These are phyloP conservation scores for Tardiomyces digboiensis DNA, from an alignment of 1,139 yeast genomes.

Conservation along the genomic window DNA sequence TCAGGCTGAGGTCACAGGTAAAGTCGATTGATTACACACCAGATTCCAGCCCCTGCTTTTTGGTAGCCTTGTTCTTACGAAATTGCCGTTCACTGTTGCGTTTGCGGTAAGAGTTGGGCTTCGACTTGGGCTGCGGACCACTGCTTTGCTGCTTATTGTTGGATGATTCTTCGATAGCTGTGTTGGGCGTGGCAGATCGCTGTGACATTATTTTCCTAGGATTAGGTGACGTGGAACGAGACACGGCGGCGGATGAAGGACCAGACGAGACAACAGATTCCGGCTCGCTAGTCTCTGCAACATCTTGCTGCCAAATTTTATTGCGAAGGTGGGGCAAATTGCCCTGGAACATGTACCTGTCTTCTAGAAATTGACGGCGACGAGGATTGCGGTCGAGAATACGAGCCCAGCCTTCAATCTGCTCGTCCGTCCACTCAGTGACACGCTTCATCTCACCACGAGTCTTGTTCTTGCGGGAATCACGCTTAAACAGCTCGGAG, in stretches of 20 bases:
- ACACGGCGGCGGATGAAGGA: not conserved
- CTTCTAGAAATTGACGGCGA: constrained; percentile 46
- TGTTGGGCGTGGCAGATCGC: not conserved
- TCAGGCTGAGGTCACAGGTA: not conserved
- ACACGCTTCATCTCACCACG: constrained; percentile 44
- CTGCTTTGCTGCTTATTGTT: not conserved
- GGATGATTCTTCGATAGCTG: not conserved
- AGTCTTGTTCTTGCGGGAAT: constrained; percentile 39
- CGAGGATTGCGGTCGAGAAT: constrained; percentile 61
- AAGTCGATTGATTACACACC: not conserved
- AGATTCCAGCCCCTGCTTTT: not conserved
- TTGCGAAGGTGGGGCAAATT: not conserved
- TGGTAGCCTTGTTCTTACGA: not conserved
- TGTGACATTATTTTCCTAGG: no score
- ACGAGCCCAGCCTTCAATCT: constrained; percentile 87
- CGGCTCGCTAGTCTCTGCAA: not conserved
- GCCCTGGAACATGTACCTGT: constrained; percentile 39
- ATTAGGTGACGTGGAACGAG: not conserved
- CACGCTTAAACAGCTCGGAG: constrained; percentile 42
- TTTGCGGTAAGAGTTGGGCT: not conserved
- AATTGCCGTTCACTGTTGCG: not conserved
- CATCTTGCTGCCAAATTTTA: not conserved
- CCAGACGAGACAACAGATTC: not conserved
- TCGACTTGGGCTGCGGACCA: not conserved
- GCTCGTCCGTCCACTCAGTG: constrained; percentile 77